phyloP scores from a whole-genome alignment of 306 rosid genomes.

The Benincasa hispida region DNA sequence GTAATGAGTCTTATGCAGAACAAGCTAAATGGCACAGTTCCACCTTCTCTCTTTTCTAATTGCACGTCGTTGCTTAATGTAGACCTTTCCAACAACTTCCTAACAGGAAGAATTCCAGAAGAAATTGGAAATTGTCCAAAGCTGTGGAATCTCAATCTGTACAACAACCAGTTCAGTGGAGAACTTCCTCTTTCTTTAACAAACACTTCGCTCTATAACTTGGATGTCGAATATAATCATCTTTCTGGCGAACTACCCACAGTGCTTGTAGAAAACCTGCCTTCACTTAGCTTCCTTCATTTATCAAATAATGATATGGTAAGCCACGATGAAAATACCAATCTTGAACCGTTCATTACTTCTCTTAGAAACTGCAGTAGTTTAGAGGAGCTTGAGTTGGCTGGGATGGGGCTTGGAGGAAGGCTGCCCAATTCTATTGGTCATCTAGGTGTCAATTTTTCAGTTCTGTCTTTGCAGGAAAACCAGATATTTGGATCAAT shows the following conservation, averaged over 20 bases:
- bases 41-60: constrained; percentile 47
- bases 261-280: constrained; percentile 19
- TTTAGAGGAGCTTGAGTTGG: constrained; percentile 52
- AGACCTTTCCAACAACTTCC: constrained; percentile 41
- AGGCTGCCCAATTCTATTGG: constrained; percentile 26
- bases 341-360: constrained; percentile 43
- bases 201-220: constrained; percentile 17
- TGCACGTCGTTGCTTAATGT: constrained; percentile 26
- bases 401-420: constrained; percentile 57
- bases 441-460: constrained; percentile 13
- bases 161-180: constrained; percentile 49
- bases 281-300: constrained; percentile 29
- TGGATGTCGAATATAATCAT: constrained; percentile 46
- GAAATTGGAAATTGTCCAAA: constrained; percentile 50
- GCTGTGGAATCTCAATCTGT: constrained; percentile 42
- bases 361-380: constrained; percentile 38
- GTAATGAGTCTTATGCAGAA: constrained; percentile 11
- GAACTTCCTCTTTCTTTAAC: constrained; percentile 34
- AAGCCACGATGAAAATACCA: constrained; percentile 41
- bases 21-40: constrained; percentile 30
- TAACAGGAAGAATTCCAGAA: constrained; percentile 37
- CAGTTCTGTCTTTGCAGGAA: constrained; percentile 28
- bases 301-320: constrained; percentile 41
- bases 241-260: constrained; percentile 44
- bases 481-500: constrained; percentile 51